Conservation (phyloP, 805 yeast species). For the Lipomyces oligophaga region DNA sequence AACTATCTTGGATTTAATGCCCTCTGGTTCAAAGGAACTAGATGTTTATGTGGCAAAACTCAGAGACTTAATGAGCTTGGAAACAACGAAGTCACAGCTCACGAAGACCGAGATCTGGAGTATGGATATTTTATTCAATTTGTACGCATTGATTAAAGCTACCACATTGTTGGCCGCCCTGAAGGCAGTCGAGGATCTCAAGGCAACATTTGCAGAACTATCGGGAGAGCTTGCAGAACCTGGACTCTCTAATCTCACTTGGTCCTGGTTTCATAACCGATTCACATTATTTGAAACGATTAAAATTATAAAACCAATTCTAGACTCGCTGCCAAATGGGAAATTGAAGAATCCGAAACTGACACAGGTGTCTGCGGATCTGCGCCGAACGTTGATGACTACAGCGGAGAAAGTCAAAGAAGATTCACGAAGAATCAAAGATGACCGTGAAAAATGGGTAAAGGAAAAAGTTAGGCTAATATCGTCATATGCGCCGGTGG, state of each 20-base stretch:
- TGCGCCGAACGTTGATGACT: conserved; percentile 5
- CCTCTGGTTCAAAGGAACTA: conserved; percentile 28
- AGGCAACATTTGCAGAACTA: neutral
- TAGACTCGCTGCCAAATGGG: conserved; percentile 6
- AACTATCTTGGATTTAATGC: conserved; percentile 39
- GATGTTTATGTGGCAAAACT: conserved; percentile 31
- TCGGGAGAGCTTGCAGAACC: neutral
- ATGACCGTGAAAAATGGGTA: conserved; percentile 14
- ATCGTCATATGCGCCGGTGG: conserved; percentile 1
- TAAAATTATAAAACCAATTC: conserved; percentile 11
- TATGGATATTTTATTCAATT: conserved; percentile 25
- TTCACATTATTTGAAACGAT: conserved; percentile 16
- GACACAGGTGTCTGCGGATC: neutral
- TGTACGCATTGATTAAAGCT: conserved; percentile 12
- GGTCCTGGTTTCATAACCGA: conserved; percentile 22
- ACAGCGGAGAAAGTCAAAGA: conserved; percentile 15
- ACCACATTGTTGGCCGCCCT: neutral
- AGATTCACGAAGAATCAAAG: conserved; percentile 15
- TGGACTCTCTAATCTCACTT: neutral
- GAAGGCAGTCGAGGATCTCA: neutral
- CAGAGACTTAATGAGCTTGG: conserved; percentile 13
- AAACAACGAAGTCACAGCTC: conserved; percentile 27
- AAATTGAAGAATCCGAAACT: conserved; percentile 1
- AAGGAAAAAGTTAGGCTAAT: conserved; percentile 5
- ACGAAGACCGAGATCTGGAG: conserved; percentile 43